Conservation (phyloP, 805 yeast genomes). For the Candida mattraensis region DNA sequence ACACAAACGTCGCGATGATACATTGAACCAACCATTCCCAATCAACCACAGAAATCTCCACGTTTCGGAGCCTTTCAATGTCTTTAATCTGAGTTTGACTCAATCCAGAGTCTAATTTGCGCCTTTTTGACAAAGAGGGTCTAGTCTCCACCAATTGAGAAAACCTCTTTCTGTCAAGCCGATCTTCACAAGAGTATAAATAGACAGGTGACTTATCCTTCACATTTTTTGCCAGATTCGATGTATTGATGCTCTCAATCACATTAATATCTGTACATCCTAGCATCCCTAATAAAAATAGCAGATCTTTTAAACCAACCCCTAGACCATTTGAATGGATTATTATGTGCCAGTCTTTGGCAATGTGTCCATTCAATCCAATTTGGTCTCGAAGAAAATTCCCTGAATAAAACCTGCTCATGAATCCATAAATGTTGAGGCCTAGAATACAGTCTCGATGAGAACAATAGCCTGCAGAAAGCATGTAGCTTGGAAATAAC, state of each 20-base stretch:
- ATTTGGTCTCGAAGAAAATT: slow-evolving; percentile 41
- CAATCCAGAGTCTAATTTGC: background rate
- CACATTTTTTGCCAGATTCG: slow-evolving; percentile 3
- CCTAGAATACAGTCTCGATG: slow-evolving; percentile 40
- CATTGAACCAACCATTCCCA: slow-evolving; percentile 75
- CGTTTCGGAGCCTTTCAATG: background rate
- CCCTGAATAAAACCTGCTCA: slow-evolving; percentile 36
- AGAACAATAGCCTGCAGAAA: slow-evolving; percentile 71
- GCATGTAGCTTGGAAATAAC: slow-evolving; percentile 52
- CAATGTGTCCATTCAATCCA: slow-evolving; percentile 36
- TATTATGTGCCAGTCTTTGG: slow-evolving; percentile 37
- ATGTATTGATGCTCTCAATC: slow-evolving; percentile 4
- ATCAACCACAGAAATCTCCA: slow-evolving; percentile 37
- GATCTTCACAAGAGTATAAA: slow-evolving; percentile 7
- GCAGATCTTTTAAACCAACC: slow-evolving; percentile 8
- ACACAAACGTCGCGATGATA: slow-evolving; percentile 36
- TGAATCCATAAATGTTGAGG: slow-evolving; percentile 46
- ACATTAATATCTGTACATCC: slow-evolving; percentile 12
- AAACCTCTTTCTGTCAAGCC: slow-evolving; percentile 14
- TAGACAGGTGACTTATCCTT: slow-evolving; percentile 1
- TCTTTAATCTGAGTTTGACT: slow-evolving; percentile 1
- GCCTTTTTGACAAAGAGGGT: slow-evolving; percentile 1
- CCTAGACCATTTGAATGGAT: slow-evolving; percentile 27
- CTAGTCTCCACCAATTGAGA: slow-evolving; percentile 4
- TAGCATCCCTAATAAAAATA: slow-evolving; percentile 11